Evolutionary conservation across 2,329 filamentous ascomycete genomes (phyloP).

Genomic region (Ceratocystis ficicola): DNA sequence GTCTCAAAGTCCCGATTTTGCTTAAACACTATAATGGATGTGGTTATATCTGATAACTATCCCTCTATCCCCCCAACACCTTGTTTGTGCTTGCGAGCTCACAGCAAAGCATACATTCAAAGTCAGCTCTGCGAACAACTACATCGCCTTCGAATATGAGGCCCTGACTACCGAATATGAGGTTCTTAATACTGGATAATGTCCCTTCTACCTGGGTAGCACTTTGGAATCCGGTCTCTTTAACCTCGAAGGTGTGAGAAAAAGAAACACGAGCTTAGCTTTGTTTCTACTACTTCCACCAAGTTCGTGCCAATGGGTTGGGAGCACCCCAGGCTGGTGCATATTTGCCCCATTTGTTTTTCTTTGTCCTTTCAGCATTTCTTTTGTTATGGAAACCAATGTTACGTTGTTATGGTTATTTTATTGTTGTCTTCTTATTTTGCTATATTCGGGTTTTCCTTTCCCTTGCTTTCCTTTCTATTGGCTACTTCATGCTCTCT

Average conservation of each 20-base stretch:
- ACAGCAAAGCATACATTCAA: not conserved
- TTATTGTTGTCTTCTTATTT: not conserved
- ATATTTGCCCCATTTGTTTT: not conserved
- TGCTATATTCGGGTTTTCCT: not conserved
- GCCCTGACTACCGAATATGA: not conserved
- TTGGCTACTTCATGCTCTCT: not conserved
- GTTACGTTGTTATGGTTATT: conserved; percentile 1
- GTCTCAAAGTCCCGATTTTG: not conserved
- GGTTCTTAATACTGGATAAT: not conserved
- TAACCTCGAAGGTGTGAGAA: not conserved
- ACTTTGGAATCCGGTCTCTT: not conserved
- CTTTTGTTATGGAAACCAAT: not conserved
- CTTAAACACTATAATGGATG: not conserved
- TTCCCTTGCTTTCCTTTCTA: not conserved
- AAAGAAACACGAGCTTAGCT: not conserved
- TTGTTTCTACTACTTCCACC: not conserved
- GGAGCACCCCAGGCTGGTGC: not conserved
- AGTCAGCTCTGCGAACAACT: conserved; percentile 6
- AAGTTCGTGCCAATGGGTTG: not conserved
- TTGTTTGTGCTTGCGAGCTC: not conserved
- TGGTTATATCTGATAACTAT: too few species aligned
- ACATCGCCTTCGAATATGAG: too few species aligned
- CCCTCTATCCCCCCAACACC: not conserved
- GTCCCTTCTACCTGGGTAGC: not conserved
- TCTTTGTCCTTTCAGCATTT: not conserved